Base-by-base conservation (phyloP, 2,329 filamentous ascomycete genomes). In the Venturia effusa region DNA sequence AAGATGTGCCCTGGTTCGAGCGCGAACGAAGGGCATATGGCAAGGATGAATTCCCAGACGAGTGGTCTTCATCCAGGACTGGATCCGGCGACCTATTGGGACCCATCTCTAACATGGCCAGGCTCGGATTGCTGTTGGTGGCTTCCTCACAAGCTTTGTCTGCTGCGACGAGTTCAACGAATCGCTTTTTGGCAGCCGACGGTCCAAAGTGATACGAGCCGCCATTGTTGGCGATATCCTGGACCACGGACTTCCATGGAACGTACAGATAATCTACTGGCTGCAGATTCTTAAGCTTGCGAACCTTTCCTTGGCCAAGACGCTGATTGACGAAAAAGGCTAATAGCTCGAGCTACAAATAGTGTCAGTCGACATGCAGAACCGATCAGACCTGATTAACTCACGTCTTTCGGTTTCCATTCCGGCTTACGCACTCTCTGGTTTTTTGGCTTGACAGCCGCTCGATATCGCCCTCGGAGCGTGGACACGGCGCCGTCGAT, bases 401-500 rank as follows among this genome's bases (percentile, higher is more conserved):
- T 80, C 74, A 90, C 88, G 75, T 92, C 88, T 1, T 76, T 74
- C 0, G 78, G 75, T 0, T 73, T 78, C 88, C 88, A 92, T 64
- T 80, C 74, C 0, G 88, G 88, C 72, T 83, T 85, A 8, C 89
- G 79, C 2, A 89, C 82, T 6, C 88, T 78, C 64, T 84, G 79
- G 40, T 81, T 78, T 68, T 84, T 84, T 15, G 75, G 74, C 75
- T 89, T 90, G 8, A 84, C 89, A 68, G 90, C 72, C 2, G 81
- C 84, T 4, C 88, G 79, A 68, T 83, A 85, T 0, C 88, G 81
- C 0, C 89, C 89, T 17, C 89, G 81, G 43, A 92, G 78, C 0
- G 89, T 92, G 13, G 87, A 88, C 74, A 90, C 88, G 1, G 87
- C 85, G 68, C 89, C 86, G 0, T 71, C 74, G 67, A 87, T 87